Percentiles rank a stretch among this genome's conserved stretches.
These are phyloP conservation scores for Trichoderma atroviride DNA, from an alignment of 2,329 filamentous ascomycete species.

Conservation along the genomic window DNA sequence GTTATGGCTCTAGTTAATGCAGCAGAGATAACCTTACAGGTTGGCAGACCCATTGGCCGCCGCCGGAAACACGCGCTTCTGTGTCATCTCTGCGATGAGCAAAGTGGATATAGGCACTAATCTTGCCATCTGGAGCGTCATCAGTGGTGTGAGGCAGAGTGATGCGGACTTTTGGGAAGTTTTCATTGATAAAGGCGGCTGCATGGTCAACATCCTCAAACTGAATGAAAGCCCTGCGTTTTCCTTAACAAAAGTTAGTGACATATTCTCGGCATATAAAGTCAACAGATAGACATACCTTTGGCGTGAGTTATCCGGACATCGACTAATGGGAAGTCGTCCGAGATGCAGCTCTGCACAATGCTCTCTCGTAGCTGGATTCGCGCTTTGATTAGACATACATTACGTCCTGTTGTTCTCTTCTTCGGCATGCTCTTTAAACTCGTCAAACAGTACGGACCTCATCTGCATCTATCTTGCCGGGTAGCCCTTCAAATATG, in stretches of 20 bases:
- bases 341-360: conserved; percentile 39
- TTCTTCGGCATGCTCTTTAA: neutral
- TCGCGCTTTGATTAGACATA: neutral
- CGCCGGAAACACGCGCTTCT: conserved; percentile 34
- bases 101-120: conserved; percentile 46
- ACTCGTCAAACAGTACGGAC: conserved; percentile 43
- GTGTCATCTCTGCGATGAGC: conserved; percentile 43
- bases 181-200: conserved; percentile 46
- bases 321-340: conserved; percentile 44
- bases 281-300: conserved; percentile 32
- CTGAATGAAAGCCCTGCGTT: conserved; percentile 47
- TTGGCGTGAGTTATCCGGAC: conserved; percentile 43
- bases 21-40: conserved; percentile 33
- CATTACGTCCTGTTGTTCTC: neutral
- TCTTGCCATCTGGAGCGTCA: conserved; percentile 44
- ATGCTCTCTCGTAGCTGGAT: conserved; percentile 44
- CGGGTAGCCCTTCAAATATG: conserved; percentile 58
- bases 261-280: neutral
- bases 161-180: conserved; percentile 46
- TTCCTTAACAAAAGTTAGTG: conserved; percentile 36
- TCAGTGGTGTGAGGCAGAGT: conserved; percentile 43
- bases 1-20: neutral
- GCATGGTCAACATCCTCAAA: conserved; percentile 46
- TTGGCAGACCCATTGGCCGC: conserved; percentile 42
- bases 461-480: conserved; percentile 53